These are phyloP conservation scores for Inga oerstediana DNA, from an alignment of 306 rosid species.

Conservation along the genomic window DNA sequence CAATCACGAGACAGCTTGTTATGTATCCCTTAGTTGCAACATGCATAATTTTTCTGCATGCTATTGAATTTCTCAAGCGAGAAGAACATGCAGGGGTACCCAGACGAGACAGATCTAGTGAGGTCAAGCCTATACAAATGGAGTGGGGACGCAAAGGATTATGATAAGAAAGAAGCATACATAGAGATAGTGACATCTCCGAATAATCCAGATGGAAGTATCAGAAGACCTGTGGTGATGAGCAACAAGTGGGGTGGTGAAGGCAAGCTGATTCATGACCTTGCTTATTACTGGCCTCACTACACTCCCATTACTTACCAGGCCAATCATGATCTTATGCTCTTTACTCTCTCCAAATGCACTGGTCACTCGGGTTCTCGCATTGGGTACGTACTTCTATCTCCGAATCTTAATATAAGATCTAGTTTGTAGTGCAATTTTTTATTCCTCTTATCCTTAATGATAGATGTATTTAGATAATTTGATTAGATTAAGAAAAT, in stretches of 20 bases:
- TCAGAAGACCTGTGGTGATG: conserved; percentile 68
- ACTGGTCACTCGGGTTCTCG: conserved; percentile 95
- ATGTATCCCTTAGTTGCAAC: too few relatives aligned
- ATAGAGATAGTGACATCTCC: conserved; percentile 92
- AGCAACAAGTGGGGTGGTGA: conserved; percentile 34
- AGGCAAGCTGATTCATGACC: conserved; percentile 71
- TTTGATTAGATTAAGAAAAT: too few relatives aligned
- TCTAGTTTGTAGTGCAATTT: too few relatives aligned
- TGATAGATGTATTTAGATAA: too few relatives aligned
- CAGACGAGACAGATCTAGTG: not conserved
- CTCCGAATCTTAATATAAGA: too few relatives aligned
- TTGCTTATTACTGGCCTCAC: conserved; percentile 96
- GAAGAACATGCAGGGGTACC: not conserved
- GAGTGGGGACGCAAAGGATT: conserved; percentile 76
- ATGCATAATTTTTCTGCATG: too few relatives aligned
- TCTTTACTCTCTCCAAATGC: conserved; percentile 83
- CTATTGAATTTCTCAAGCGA: too few relatives aligned
- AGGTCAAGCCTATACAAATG: conserved; percentile 79
- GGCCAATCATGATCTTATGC: conserved; percentile 62
- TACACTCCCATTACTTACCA: conserved; percentile 63
- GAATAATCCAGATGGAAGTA: conserved; percentile 87
- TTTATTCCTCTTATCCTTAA: too few relatives aligned
- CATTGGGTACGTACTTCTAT: conserved; percentile 55
- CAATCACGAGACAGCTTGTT: too few relatives aligned
- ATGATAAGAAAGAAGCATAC: conserved; percentile 57